Percentiles rank a stretch among this genome's conserved stretches.
These are phyloP conservation scores for Yamadazyma aaseri DNA, from an alignment of 1,139 yeast species.

Conservation along the genomic window DNA sequence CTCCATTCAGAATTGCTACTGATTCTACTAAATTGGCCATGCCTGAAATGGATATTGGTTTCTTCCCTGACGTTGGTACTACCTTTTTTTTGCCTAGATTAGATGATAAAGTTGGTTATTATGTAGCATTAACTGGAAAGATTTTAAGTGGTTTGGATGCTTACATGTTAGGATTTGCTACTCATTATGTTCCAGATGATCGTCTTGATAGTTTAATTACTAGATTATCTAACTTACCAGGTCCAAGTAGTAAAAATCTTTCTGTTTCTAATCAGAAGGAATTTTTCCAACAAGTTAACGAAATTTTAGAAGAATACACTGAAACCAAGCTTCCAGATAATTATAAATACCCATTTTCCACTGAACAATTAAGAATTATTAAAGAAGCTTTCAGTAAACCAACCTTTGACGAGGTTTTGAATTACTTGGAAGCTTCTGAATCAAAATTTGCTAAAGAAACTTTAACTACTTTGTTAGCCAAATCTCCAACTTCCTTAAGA, in stretches of 20 bases:
- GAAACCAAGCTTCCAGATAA: constrained; percentile 63
- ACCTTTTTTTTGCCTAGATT: constrained; percentile 83
- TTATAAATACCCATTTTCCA: constrained; percentile 58
- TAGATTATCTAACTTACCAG: constrained; percentile 61
- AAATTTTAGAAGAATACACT: constrained; percentile 74
- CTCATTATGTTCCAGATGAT: constrained; percentile 78
- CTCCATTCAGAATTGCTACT: constrained; percentile 91
- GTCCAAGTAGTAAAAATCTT: constrained; percentile 33
- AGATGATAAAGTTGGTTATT: constrained; percentile 81
- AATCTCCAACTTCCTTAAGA: constrained; percentile 79
- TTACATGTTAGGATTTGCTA: constrained; percentile 80
- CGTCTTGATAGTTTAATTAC: constrained; percentile 60
- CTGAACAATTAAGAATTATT: constrained; percentile 59
- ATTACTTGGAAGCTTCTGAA: constrained; percentile 52
- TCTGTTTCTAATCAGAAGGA: constrained; percentile 31
- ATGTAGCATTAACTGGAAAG: constrained; percentile 84
- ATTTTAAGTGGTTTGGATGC: constrained; percentile 76
- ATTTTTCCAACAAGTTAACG: constrained; percentile 61
- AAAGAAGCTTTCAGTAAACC: constrained; percentile 64
- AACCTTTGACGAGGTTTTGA: constrained; percentile 61
- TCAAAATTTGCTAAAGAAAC: constrained; percentile 68
- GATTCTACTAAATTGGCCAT: constrained; percentile 89
- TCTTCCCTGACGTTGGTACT: constrained; percentile 95
- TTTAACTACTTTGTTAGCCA: constrained; percentile 51
- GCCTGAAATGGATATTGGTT: constrained; percentile 98